phyloP scores from a whole-genome alignment of 1,284 basidiomycete genomes.

The Sutorius eximius region DNA sequence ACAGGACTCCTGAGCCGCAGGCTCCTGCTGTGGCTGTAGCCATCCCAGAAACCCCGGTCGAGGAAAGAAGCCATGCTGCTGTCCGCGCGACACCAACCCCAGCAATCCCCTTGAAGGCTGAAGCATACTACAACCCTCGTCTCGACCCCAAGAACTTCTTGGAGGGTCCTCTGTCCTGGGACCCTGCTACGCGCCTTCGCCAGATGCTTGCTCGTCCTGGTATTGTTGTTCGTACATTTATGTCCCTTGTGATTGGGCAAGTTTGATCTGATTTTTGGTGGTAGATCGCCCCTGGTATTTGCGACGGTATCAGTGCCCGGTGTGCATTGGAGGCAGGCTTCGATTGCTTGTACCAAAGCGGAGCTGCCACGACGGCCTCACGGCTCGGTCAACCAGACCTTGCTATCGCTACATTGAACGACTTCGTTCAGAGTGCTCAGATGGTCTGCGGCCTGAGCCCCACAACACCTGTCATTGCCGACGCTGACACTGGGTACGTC shows the following conservation, averaged over 20 bases:
- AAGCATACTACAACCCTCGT: conserved; percentile 40
- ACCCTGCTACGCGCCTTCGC: conserved; percentile 69
- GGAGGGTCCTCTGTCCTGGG: conserved; percentile 63
- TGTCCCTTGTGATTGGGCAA: too few relatives aligned
- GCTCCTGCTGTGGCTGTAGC: neutral
- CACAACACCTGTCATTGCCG: conserved; percentile 71
- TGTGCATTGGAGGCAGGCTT: conserved; percentile 79
- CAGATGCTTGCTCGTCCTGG: conserved; percentile 76
- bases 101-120: conserved; percentile 15
- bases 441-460: conserved; percentile 70
- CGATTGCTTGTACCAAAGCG: conserved; percentile 74
- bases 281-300: conserved; percentile 75
- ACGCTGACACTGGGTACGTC: conserved; percentile 73
- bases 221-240: conserved; percentile 57
- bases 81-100: conserved; percentile 15
- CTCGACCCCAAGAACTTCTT: conserved; percentile 68
- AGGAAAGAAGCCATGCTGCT: neutral
- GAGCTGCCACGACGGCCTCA: conserved; percentile 76
- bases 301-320: conserved; percentile 78
- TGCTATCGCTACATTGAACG: conserved; percentile 78
- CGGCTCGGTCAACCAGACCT: conserved; percentile 77
- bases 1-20: conserved; percentile 31
- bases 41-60: conserved; percentile 11
- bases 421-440: conserved; percentile 64
- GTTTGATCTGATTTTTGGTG: neutral